Base-by-base conservation (phyloP, 768 basidiomycete genomes). In the Tubosaeta sp. region DNA sequence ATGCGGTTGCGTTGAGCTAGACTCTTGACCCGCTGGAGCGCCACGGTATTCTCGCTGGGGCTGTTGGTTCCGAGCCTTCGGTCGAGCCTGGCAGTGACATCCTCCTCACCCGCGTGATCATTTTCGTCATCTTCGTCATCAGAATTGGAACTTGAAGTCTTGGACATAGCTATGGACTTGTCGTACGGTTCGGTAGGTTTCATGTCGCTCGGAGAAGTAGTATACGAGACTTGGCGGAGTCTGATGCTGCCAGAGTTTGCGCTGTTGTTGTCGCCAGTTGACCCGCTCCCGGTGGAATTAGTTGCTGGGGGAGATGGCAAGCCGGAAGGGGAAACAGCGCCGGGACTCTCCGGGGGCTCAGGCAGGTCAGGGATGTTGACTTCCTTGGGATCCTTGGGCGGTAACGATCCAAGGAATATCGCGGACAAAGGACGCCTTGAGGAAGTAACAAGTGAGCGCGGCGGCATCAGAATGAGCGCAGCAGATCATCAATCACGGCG, bases 221-320 rank as follows among this genome's bases (percentile, higher is more conserved):
- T 56, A 54, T 64, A 60, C 37, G 73, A 61, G 35, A 55, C 48
- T 42, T 69, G 63, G 38, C 65, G 72, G 46, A 63, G 63, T 56
- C 75, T 72, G 54, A 73, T 52, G 60, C 73, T 74, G 55, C 74
- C 75, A 47, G 70, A 67, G 53, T 65, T 66, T 6, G 67, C 70
- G 54, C 74, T 78, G 47, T 68, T 72, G 43, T 77, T 77, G 69
- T 84, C 84, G 39, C 83, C 84, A 5, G 81, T 83, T 60, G 86
- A 88, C 34, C 86, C 86, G 66, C 87, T 89, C 32, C 86, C 88
- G 2, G 88, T 90, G 11, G 88, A 91, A 64, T 90, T 91, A 17
- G 90, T 88, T 26, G 87, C 88, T 39, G 90, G 90, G 0, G 90
- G 90, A 22, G 88, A 90, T 1, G 90, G 89, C 6, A 91, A 66